Evolutionary conservation across 805 yeast species (phyloP), one percentile per base, ranked within the genome.

Genomic region (Wickerhamomyces canadensis): DNA sequence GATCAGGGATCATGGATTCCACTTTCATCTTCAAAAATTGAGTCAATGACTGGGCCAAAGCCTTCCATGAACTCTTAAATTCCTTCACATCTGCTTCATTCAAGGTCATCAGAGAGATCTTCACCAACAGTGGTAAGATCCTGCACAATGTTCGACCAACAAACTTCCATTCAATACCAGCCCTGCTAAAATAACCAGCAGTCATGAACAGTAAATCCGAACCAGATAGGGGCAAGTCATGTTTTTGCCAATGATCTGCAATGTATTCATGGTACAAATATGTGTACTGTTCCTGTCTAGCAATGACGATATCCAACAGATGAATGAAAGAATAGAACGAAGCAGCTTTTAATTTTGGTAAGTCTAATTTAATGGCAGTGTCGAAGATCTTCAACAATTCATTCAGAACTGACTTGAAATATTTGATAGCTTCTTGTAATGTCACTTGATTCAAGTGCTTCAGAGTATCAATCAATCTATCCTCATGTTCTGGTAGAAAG

Each of bases 61-160:
- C 36, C 12, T 49, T 44, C 45, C 67, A 59, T 0, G 58, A 40
- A 12, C 34, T 28, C 27, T 48, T 53, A 48, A 60, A 57, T 6
- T 49, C 52, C 17, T 47, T 43, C 2, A 43, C 33, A 6, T 55
- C 51, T 7, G 40, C 37, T 6, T 37, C 36, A 23, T 45, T 41
- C 3, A 56, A 48, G 7, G 62, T 32, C 21, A 59, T 31, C 4
- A 60, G 52, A 2, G 75, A 58, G 6, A 72, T 39, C 41, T 68
- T 70, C 36, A 80, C 52, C 29, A 82, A 49, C 33, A 77, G 60
- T 4, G 76, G 67, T 15, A 76, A 67, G 9, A 76, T 67, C 35
- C 88, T 70, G 48, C 86, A 80, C 28, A 78, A 59, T 0, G 84
- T 74, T 51, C 86, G 67, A 4, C 84, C 79, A 32, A 74, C 65